Evolutionary conservation across 345 rosid genomes (phyloP).

Genomic region (Citrus reticulata): DNA sequence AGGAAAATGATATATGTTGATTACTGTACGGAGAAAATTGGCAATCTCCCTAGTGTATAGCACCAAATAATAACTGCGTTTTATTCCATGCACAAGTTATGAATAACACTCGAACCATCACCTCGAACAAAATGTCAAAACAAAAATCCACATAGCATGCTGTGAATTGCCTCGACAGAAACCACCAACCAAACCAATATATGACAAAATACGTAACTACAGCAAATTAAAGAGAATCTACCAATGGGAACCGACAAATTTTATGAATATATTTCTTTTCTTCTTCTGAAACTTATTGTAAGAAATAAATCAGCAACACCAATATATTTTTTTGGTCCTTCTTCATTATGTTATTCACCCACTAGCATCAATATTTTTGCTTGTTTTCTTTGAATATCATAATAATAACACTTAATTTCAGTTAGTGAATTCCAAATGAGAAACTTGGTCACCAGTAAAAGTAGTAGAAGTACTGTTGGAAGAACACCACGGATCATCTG

Average conservation of each 20-base stretch:
- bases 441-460: conserved; percentile 16
- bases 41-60: no score
- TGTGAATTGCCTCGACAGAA: background rate
- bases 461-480: conserved; percentile 23
- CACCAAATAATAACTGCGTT: background rate
- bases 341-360: conserved; percentile 11
- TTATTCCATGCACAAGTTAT: background rate
- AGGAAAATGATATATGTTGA: accelerated
- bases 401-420: background rate
- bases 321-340: background rate
- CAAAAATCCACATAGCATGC: background rate
- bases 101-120: background rate
- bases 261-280: background rate
- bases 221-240: background rate
- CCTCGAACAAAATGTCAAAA: background rate
- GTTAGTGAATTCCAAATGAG: conserved; percentile 16
- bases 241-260: background rate
- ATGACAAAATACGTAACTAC: background rate
- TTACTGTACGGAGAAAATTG: no score
- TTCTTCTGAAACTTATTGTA: background rate
- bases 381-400: background rate
- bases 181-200: background rate
- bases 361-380: background rate
- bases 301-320: background rate
- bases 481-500: conserved; percentile 84